Conservation (phyloP, 164 flowering plant genomes). For the Aristolochia fimbriata region DNA sequence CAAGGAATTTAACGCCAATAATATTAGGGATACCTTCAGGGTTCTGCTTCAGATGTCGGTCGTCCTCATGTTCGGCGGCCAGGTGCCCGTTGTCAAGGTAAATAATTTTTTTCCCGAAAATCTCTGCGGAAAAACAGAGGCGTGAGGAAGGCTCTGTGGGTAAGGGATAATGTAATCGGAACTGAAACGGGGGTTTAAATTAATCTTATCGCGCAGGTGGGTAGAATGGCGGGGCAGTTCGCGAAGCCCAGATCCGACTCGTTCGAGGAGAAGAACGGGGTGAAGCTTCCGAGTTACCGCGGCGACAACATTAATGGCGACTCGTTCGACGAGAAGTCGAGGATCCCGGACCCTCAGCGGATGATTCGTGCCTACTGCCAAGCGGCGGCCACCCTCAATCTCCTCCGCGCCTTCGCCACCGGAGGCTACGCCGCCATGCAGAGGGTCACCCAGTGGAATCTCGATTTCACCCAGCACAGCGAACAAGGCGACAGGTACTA, state of each 20-base stretch:
- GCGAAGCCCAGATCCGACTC: slow-evolving; percentile 88
- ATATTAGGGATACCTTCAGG: slow-evolving; percentile 81
- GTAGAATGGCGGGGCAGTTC: slow-evolving; percentile 97
- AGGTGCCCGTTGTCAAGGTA: slow-evolving; percentile 83
- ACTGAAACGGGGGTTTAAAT: no score
- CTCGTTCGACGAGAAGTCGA: slow-evolving; percentile 59
- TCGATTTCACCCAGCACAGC: slow-evolving; percentile 81
- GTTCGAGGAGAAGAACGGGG: slow-evolving; percentile 74
- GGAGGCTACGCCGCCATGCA: slow-evolving; percentile 98
- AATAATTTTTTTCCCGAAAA: not conserved
- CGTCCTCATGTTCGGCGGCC: slow-evolving; percentile 84
- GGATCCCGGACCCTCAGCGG: slow-evolving; percentile 80
- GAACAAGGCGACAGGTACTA: slow-evolving; percentile 83
- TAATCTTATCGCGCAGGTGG: slow-evolving; percentile 40
- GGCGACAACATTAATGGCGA: slow-evolving; percentile 90
- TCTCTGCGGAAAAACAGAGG: no score
- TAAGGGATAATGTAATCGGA: no score
- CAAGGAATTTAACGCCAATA: slow-evolving; percentile 83
- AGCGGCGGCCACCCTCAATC: slow-evolving; percentile 80
- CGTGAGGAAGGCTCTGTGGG: no score
- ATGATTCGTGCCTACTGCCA: slow-evolving; percentile 83
- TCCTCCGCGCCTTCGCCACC: slow-evolving; percentile 81
- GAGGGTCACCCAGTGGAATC: slow-evolving; percentile 87
- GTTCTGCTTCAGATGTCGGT: slow-evolving; percentile 81
- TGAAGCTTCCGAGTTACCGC: slow-evolving; percentile 88